Evolutionary conservation across 352 stramenopile species (phyloP).

Genomic region (Pythium biforme): DNA sequence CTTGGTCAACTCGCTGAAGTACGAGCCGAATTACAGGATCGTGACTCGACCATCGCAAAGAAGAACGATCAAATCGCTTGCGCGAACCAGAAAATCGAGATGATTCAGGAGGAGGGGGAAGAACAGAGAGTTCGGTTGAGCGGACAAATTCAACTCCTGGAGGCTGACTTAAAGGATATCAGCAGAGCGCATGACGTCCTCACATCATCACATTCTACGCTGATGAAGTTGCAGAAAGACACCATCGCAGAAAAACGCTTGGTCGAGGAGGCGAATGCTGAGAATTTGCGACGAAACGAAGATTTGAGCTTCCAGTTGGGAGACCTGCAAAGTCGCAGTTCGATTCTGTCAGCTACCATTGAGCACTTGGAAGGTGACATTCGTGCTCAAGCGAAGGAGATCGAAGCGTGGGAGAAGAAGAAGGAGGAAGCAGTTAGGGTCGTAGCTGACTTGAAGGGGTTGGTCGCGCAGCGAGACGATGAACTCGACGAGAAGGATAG

Average conservation of each 20-base stretch:
- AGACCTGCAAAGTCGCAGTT: neutral
- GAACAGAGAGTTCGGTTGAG: slow-evolving; percentile 17
- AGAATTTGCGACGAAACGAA: neutral
- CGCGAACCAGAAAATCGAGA: slow-evolving; percentile 6
- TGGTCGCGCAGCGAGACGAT: slow-evolving; percentile 16
- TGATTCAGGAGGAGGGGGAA: slow-evolving; percentile 9
- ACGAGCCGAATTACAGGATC: slow-evolving; percentile 1
- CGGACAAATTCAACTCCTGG: slow-evolving; percentile 19
- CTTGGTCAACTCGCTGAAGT: neutral
- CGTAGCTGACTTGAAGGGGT: neutral
- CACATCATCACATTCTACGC: slow-evolving; percentile 4
- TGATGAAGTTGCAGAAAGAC: slow-evolving; percentile 10
- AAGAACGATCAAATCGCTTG: slow-evolving; percentile 11
- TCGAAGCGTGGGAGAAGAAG: neutral
- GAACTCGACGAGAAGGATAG: slow-evolving; percentile 27
- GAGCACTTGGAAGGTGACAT: neutral
- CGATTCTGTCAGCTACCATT: neutral
- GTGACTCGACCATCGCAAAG: slow-evolving; percentile 5
- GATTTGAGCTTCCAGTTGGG: neutral
- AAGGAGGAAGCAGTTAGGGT: slow-evolving; percentile 5
- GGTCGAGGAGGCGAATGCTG: neutral
- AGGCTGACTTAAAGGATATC: slow-evolving; percentile 21
- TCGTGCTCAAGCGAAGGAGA: neutral
- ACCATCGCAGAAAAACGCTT: neutral
- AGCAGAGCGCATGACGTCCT: slow-evolving; percentile 15